Evolutionary conservation across 2,329 filamentous ascomycete genomes (phyloP), one percentile per base, ranked within the genome.

Genomic region (Leptographium procerum): DNA sequence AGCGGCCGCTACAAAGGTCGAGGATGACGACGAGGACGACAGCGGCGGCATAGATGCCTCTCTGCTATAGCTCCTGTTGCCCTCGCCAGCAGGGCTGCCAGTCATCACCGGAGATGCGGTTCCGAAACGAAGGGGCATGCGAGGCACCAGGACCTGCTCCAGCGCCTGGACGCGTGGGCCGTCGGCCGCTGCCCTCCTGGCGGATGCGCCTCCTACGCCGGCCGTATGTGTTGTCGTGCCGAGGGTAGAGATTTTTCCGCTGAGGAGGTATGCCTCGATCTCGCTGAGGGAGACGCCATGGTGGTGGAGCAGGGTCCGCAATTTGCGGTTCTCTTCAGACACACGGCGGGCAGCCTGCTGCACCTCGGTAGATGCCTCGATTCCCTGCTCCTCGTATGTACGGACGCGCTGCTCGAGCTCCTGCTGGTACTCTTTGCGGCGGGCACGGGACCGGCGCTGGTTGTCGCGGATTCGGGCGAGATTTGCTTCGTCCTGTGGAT

Each of bases 391-490:
- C 68, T 90, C 85, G 67, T 80, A 88, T 56, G 73, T 71, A 52
- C 83, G 79, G 59, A 86, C 71, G 60, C 82, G 83, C 57, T 78
- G 73, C 70, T 91, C 86, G 31, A 90, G 78, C 58, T 87, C 84
- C 61, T 83, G 76, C 45, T 89, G 72, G 67, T 91, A 89, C 66
- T 89, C 86, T 73, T 87, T 88, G 62, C 84, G 79, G 40, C 87
- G 80, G 52, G 86, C 86, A 57, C 88, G 83, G n/a, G 85, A 89
- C 61, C 87, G 83, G 58, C 87, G 79, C 68, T 91, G 88, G 66
- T 91, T 91, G 65, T 91, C 85, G 63, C 87, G 81, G 64, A 90
- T 85, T 59, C 87, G 84, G 52, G 81, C 78, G 64, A 64, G 61
- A 31, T 63, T 64, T 13, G 63, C 63, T 50, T 64, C 60, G 55